Evolutionary conservation across 1,284 basidiomycete species (phyloP).

Genomic region (Moniliophthora roreri): DNA sequence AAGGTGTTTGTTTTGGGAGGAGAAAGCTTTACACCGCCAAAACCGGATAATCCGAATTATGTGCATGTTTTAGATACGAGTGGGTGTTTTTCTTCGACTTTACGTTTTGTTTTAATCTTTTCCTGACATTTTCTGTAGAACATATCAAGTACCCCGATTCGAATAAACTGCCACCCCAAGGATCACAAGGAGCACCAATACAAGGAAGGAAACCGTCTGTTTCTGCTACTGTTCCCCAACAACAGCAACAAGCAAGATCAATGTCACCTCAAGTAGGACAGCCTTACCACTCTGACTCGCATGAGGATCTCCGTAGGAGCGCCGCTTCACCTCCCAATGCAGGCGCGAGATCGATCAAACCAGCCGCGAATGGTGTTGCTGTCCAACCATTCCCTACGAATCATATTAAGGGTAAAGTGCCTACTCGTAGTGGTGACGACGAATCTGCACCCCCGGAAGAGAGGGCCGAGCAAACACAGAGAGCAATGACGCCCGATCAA

Average conservation of each 20-base stretch:
- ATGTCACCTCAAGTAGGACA: neutral
- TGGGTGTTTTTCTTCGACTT: conserved; percentile 39
- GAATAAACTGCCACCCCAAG: conserved; percentile 45
- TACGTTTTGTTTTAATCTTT: conserved; percentile 10
- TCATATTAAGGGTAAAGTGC: conserved; percentile 50
- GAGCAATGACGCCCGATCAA: conserved; percentile 30
- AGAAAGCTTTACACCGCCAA: conserved; percentile 79
- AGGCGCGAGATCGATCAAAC: conserved; percentile 1
- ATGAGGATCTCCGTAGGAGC: neutral
- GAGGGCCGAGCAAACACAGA: conserved; percentile 53
- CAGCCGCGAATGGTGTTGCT: neutral
- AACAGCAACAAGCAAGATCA: neutral
- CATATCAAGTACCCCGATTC: conserved; percentile 94
- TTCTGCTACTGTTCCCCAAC: neutral
- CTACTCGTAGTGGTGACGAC: conserved; percentile 69
- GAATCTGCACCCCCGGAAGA: conserved; percentile 45
- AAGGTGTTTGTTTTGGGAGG: conserved; percentile 94
- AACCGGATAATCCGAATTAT: conserved; percentile 79
- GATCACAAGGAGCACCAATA: neutral
- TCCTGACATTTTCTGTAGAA: conserved; percentile 41
- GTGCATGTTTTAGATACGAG: conserved; percentile 94
- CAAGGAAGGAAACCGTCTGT: conserved; percentile 1
- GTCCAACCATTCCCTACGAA: conserved; percentile 11
- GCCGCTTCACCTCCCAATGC: conserved; percentile 11
- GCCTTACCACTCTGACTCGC: conserved; percentile 9